Evolutionary conservation across 352 stramenopile species (phyloP).

Genomic region (Phytophthora chlamydospora): DNA sequence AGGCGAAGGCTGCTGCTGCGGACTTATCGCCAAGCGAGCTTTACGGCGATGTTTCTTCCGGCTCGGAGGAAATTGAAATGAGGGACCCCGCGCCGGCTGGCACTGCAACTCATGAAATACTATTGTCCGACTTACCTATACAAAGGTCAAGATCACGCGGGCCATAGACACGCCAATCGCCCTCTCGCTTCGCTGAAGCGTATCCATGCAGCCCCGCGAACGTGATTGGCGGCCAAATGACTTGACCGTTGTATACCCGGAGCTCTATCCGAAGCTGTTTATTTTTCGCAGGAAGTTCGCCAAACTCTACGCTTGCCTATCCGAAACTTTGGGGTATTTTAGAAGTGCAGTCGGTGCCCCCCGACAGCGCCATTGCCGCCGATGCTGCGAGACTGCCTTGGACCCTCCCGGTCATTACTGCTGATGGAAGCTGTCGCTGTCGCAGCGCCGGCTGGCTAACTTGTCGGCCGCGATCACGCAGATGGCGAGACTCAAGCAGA

Average conservation of each 20-base stretch:
- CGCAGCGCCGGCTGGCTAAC: no score
- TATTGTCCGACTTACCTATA: slow-evolving; percentile 17
- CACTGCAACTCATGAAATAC: slow-evolving; percentile 29
- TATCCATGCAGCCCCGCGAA: slow-evolving; percentile 29
- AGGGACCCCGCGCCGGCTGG: not conserved
- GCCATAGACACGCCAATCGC: slow-evolving; percentile 29
- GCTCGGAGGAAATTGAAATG: slow-evolving; percentile 36
- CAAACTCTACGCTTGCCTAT: no score
- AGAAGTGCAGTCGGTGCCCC: no score
- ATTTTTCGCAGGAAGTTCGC: not conserved
- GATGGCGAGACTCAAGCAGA: slow-evolving; percentile 8
- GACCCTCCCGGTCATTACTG: not conserved
- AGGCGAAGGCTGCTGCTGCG: slow-evolving; percentile 24
- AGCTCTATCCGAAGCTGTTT: slow-evolving; percentile 7
- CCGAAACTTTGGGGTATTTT: no score
- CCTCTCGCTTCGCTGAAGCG: slow-evolving; percentile 11
- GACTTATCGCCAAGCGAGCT: slow-evolving; percentile 17
- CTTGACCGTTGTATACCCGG: not conserved
- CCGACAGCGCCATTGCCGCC: not conserved
- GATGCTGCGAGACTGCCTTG: not conserved
- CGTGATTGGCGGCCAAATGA: slow-evolving; percentile 14
- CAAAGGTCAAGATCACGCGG: slow-evolving; percentile 7
- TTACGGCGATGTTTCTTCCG: slow-evolving; percentile 22
- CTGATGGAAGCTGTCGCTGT: not conserved
- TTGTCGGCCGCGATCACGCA: not conserved